These are phyloP conservation scores for Lachancea mirantina DNA, from an alignment of 805 yeast species.

Conservation along the genomic window DNA sequence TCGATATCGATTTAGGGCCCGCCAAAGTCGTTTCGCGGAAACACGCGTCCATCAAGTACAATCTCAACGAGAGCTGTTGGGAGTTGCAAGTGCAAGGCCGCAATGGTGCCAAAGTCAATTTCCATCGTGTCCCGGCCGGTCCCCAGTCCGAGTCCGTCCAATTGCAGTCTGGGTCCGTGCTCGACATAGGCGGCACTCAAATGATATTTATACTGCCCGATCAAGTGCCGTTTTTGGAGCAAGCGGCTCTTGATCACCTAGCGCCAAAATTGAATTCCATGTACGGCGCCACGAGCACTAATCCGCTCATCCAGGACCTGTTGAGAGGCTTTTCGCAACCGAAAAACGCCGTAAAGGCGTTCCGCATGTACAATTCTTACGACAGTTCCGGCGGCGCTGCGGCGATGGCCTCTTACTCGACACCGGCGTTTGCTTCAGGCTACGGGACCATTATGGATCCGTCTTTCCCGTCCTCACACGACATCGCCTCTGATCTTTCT, in stretches of 20 bases:
- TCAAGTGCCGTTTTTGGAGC: slow-evolving; percentile 61
- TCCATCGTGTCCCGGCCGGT: slow-evolving; percentile 41
- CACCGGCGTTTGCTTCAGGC: slow-evolving; percentile 8
- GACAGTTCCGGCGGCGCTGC: slow-evolving; percentile 7
- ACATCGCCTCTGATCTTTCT: slow-evolving; percentile 52
- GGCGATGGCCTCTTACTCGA: slow-evolving; percentile 3
- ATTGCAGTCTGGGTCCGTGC: slow-evolving; percentile 76
- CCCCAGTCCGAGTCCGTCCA: slow-evolving; percentile 42
- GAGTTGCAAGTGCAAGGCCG: slow-evolving; percentile 77
- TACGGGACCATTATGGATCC: slow-evolving; percentile 12
- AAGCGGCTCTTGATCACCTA: slow-evolving; percentile 28
- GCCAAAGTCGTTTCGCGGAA: slow-evolving; percentile 92
- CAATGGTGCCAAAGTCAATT: slow-evolving; percentile 90
- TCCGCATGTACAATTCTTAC: slow-evolving; percentile 24
- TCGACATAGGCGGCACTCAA: slow-evolving; percentile 95
- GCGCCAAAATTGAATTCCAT: slow-evolving; percentile 26
- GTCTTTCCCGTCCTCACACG: slow-evolving; percentile 10
- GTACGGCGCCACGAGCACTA: slow-evolving; percentile 19
- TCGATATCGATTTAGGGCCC: slow-evolving; percentile 87
- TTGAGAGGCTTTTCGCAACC: slow-evolving; percentile 11
- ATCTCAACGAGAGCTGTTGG: slow-evolving; percentile 73
- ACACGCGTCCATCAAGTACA: slow-evolving; percentile 81
- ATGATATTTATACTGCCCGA: slow-evolving; percentile 99
- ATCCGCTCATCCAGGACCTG: slow-evolving; percentile 11
- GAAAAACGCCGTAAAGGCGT: slow-evolving; percentile 25